These are phyloP conservation scores for Basidiobolus meristosporus DNA, from an alignment of 371 early-diverging fungal species.

Conservation along the genomic window DNA sequence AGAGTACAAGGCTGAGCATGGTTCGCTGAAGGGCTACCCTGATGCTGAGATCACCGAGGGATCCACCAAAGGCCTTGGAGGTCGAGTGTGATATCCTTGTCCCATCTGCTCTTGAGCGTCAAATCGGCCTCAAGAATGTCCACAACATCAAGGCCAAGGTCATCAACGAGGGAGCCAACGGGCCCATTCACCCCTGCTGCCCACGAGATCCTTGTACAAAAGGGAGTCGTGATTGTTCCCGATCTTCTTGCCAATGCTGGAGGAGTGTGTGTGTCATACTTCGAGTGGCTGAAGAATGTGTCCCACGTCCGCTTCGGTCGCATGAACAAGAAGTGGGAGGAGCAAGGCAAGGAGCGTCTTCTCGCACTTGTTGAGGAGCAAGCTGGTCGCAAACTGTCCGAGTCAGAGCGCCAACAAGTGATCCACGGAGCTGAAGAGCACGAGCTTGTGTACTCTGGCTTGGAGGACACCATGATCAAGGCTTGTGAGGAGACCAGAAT, in stretches of 20 bases:
- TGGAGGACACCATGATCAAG: too few species aligned
- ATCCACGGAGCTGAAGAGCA: too few species aligned
- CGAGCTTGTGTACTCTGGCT: too few species aligned
- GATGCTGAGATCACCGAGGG: constrained; percentile 35
- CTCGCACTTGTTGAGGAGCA: too few species aligned
- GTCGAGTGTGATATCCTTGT: constrained; percentile 70
- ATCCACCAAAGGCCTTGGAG: constrained; percentile 46
- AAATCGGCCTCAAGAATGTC: constrained; percentile 63
- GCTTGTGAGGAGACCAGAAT: too few species aligned
- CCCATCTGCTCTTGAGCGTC: constrained; percentile 75
- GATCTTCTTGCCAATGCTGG: constrained; percentile 74
- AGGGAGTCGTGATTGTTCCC: constrained; percentile 55
- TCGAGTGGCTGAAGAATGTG: constrained; percentile 76
- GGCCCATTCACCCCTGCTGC: constrained; percentile 69
- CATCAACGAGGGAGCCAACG: constrained; percentile 79
- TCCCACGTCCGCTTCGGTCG: too few species aligned
- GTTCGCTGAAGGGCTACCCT: constrained; percentile 48
- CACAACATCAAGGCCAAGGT: constrained; percentile 66
- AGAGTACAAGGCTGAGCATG: constrained; percentile 37
- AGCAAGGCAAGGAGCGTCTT: too few species aligned
- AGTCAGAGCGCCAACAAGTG: too few species aligned
- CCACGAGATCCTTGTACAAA: constrained; percentile 40
- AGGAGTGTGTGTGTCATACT: constrained; percentile 64
- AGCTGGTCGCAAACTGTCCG: too few species aligned
- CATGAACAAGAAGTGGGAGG: too few species aligned